Evolutionary conservation across 352 stramenopile species (phyloP), one percentile per base, ranked within the genome.

Genomic region (Pythium monospermum): DNA sequence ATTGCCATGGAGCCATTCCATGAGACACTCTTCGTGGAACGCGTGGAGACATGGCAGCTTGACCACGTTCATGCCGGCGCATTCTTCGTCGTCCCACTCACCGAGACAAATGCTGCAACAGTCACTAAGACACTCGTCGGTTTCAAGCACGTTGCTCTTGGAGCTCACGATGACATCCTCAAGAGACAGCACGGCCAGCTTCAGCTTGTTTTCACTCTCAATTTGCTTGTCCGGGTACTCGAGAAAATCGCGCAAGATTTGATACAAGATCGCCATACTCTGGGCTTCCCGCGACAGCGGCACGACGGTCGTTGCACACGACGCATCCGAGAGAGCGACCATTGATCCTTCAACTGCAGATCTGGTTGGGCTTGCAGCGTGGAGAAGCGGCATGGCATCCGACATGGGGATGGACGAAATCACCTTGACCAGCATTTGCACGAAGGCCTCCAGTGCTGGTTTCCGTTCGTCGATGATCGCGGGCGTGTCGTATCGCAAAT

Each of bases 221-320:
- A 93, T 88, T 59, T 93, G 78, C 65, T 83, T 87, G 74, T 90
- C 79, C 16, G 83, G 76, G 57, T 90, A 93, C 64, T 83, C 73
- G 35, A 93, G 68, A 50, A 93, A 93, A 54, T 90, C 73, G 10
- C 79, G 75, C 40, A 93, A 53, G 40, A 89, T 76, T 45, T 83
- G 66, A 63, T 91, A 90, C 16, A 94, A 57, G 18, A 62, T 53
- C n/a, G 65, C 57, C 45, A 90, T 75, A 39, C 70, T 69, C 43
- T 73, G 73, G 16, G 48, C 54, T 36, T 79, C 65, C 1, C 53
- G 57, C 5, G 58, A 63, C 15, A 62, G 41, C 41, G 31, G 39
- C 25, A 51, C 35, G 25, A 41, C 23, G 8, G 30, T 13, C 13
- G 30, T 13, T 35, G 30, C 30, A 13, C 13, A 13, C 7, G 30